phyloP scores from a whole-genome alignment of 192 early-diverging fungal species.

The Obelidium mucronatum region DNA sequence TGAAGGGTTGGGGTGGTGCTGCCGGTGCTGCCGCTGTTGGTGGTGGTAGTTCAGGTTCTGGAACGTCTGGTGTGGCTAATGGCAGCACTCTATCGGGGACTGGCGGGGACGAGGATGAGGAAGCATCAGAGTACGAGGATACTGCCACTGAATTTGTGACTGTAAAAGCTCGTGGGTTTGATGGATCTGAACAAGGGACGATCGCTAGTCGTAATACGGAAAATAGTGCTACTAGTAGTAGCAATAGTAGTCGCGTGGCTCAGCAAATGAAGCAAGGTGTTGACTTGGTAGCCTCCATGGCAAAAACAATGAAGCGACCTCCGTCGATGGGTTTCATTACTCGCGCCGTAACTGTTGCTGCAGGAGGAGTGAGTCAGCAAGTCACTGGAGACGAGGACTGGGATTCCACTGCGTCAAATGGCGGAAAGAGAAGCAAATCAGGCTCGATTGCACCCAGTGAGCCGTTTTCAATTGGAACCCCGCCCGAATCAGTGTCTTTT shows the following conservation, averaged over 20 bases:
- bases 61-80: background rate
- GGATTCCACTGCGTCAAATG: background rate
- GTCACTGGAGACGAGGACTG: slow-evolving; percentile 13
- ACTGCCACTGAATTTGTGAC: background rate
- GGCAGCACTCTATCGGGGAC: background rate
- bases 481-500: background rate
- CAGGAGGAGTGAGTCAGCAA: slow-evolving; percentile 7
- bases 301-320: slow-evolving; percentile 1
- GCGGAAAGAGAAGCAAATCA: background rate
- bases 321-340: slow-evolving; percentile 28
- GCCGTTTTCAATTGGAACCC: slow-evolving; percentile 27
- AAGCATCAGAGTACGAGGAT: slow-evolving; percentile 20
- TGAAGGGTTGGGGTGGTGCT: background rate
- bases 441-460: background rate
- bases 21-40: slow-evolving; percentile 1
- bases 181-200: background rate
- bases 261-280: background rate
- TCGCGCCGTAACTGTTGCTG: slow-evolving; percentile 10
- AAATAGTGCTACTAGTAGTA: background rate
- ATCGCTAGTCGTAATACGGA: background rate
- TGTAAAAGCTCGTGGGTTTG: background rate
- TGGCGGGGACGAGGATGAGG: background rate
- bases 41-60: background rate
- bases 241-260: background rate
- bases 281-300: background rate